These are phyloP conservation scores for Tilletiaria anomala DNA, from an alignment of 1,284 basidiomycete genomes.

Conservation along the genomic window DNA sequence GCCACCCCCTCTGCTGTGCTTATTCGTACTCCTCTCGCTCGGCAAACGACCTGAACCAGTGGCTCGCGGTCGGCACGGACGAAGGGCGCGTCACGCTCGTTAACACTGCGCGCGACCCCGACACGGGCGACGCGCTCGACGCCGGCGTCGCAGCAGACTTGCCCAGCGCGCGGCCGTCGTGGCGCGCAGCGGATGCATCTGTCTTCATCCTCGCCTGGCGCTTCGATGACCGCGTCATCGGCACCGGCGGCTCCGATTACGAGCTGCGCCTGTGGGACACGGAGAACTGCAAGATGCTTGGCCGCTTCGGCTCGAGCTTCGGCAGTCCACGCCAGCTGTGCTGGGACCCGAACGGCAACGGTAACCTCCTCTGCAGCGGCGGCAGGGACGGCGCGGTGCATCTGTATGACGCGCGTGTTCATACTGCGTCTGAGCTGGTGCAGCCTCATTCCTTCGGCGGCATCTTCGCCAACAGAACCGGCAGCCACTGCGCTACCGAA, in stretches of 20 bases:
- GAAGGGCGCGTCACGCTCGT: slow-evolving; percentile 29
- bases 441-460: neutral
- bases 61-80: slow-evolving; percentile 35
- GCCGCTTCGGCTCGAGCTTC: slow-evolving; percentile 15
- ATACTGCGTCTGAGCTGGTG: slow-evolving; percentile 11
- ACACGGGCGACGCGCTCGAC: no score
- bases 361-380: slow-evolving; percentile 23
- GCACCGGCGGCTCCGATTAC: slow-evolving; percentile 29
- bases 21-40: slow-evolving; percentile 20
- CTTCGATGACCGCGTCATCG: slow-evolving; percentile 22
- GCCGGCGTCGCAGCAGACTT: slow-evolving; percentile 3
- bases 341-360: slow-evolving; percentile 22
- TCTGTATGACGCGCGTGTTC: no score
- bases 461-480: neutral
- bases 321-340: slow-evolving; percentile 28
- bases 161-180: neutral
- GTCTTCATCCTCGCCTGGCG: slow-evolving; percentile 32
- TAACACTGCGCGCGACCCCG: slow-evolving; percentile 22
- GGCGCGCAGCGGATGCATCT: slow-evolving; percentile 4
- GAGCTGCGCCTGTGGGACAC: slow-evolving; percentile 29
- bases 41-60: slow-evolving; percentile 15
- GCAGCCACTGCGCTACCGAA: neutral
- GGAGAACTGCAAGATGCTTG: slow-evolving; percentile 13
- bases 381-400: slow-evolving; percentile 32
- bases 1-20: slow-evolving; percentile 22